Percentiles rank a stretch among this genome's conserved stretches.
Evolutionary conservation across 179 eudicot species (phyloP).

Genomic region (Corrigiola litoralis): DNA sequence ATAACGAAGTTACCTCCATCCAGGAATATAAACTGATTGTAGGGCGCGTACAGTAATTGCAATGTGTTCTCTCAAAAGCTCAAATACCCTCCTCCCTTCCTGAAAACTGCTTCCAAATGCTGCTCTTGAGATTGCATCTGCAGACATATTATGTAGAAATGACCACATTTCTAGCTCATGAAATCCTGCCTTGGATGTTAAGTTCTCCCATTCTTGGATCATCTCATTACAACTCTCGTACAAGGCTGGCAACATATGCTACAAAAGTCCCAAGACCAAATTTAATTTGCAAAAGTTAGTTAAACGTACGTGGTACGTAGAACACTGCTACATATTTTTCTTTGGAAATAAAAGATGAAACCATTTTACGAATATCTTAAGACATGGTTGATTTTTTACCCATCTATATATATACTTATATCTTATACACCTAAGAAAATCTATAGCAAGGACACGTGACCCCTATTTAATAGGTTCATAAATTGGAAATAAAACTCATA

Average conservation of each 20-base stretch:
- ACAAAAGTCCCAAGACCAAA: background rate
- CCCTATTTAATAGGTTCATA: too few relatives aligned
- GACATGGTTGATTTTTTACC: too few relatives aligned
- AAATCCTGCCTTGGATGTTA: conserved; percentile 7
- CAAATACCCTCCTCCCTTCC: conserved; percentile 24
- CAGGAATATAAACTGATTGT: conserved; percentile 29
- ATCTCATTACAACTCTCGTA: conserved; percentile 13
- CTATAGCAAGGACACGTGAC: too few relatives aligned
- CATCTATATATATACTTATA: too few relatives aligned
- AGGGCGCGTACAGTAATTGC: background rate
- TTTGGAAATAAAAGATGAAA: too few relatives aligned
- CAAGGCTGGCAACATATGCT: conserved; percentile 31
- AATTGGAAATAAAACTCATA: too few relatives aligned
- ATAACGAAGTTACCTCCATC: conserved; percentile 30
- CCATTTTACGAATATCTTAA: too few relatives aligned
- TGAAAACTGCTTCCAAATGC: conserved; percentile 31
- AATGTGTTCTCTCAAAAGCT: conserved; percentile 21
- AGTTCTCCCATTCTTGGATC: conserved; percentile 21
- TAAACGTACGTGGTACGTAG: too few relatives aligned
- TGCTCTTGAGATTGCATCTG: conserved; percentile 33
- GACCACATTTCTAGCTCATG: conserved; percentile 28
- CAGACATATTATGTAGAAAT: conserved; percentile 20
- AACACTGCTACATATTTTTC: too few relatives aligned
- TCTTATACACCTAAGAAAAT: too few relatives aligned
- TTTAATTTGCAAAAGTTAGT: too few relatives aligned